Evolutionary conservation across 768 basidiomycete genomes (phyloP).

Genomic region (Russula compacta): DNA sequence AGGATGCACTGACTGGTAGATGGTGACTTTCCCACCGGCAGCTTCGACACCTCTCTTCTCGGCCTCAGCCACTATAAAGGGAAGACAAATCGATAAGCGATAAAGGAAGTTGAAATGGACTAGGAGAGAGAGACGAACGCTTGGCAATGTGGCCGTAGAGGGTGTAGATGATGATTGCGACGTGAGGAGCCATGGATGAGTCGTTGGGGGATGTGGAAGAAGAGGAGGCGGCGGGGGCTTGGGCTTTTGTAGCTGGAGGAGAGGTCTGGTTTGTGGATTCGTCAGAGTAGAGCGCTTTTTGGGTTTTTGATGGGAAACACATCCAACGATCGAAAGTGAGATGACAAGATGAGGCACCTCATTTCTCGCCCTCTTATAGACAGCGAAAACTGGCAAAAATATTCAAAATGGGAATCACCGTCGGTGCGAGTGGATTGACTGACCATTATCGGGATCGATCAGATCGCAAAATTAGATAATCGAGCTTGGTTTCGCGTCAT

Average conservation of each 20-base stretch:
- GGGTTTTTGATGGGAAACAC: conserved; percentile 34
- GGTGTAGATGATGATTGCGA: conserved; percentile 68
- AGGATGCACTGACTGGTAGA: conserved; percentile 36
- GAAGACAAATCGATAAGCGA: conserved; percentile 4
- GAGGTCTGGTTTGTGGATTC: conserved; percentile 15
- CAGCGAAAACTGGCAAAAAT: not conserved
- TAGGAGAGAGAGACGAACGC: conserved; percentile 33
- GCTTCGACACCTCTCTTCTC: conserved; percentile 34
- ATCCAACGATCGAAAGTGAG: conserved; percentile 20
- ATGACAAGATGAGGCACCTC: not conserved
- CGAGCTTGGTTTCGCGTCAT: not conserved
- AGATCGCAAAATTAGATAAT: conserved; percentile 1
- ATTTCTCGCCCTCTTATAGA: conserved; percentile 6
- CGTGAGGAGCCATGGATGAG: conserved; percentile 32
- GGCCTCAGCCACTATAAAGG: conserved; percentile 48
- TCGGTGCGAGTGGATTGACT: too few relatives aligned
- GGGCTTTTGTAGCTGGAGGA: conserved; percentile 18
- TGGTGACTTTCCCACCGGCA: conserved; percentile 37
- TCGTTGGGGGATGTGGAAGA: not conserved
- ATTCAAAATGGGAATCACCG: not conserved
- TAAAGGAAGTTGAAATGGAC: conserved; percentile 6
- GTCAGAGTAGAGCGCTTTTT: conserved; percentile 30
- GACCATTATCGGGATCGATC: not conserved
- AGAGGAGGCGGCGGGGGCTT: not conserved
- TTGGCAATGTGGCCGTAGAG: conserved; percentile 67